Evolutionary conservation across 441 rosid genomes (phyloP).

Genomic region (Adansonia gregorii): DNA sequence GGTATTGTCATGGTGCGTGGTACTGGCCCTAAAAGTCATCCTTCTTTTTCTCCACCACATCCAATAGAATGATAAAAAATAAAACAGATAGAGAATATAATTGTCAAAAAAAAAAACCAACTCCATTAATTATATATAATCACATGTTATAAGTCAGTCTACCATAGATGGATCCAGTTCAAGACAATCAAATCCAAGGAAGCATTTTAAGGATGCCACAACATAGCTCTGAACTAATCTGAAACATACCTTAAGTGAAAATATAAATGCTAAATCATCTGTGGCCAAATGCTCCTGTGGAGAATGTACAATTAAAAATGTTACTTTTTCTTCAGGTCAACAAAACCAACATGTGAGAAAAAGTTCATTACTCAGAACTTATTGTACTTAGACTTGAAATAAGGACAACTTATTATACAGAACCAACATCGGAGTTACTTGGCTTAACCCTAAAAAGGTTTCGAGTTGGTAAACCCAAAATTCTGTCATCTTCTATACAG

Average conservation of each 20-base stretch:
- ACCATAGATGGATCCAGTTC: neutral
- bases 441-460: neutral
- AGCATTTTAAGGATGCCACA: slow-evolving; percentile 16
- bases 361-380: neutral
- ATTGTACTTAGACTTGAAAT: neutral
- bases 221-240: slow-evolving; percentile 28
- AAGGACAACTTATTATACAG: neutral
- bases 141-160: neutral
- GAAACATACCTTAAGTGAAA: slow-evolving; percentile 77
- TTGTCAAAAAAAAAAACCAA: neutral
- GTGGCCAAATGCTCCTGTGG: slow-evolving; percentile 90
- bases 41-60: slow-evolving; percentile 3
- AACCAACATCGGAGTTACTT: no score
- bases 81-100: neutral
- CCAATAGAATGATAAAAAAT: neutral
- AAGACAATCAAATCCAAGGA: slow-evolving; percentile 6
- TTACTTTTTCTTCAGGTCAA: neutral
- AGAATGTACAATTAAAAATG: slow-evolving; percentile 21
- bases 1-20: neutral
- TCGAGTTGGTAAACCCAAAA: neutral
- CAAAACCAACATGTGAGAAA: neutral
- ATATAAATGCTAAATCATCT: slow-evolving; percentile 85
- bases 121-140: neutral
- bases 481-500: neutral
- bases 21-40: neutral